Evolutionary conservation across 2,329 filamentous ascomycete species (phyloP), one percentile per base, ranked within the genome.

Genomic region (Madurella mycetomatis): DNA sequence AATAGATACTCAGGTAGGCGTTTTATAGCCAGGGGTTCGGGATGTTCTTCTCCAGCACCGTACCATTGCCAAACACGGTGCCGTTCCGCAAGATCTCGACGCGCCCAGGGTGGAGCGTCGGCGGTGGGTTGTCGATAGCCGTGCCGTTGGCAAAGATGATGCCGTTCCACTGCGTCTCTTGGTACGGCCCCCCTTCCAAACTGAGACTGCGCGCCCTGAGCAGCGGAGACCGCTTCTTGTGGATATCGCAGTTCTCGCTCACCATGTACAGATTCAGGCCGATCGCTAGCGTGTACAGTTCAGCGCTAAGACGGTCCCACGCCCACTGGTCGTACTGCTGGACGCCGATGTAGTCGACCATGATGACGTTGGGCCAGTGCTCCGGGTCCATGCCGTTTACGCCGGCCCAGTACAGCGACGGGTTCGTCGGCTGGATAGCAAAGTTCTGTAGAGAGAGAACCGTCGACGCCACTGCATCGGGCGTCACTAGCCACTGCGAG

Each of bases 341-440:
- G 0, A 68, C 58, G 16, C 69, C 67, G 4, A 69, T 61, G 54
- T 69, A 70, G 51, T 70, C 66, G 11, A 67, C 55, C 41, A 70
- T 39, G 2, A 68, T 17, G n/a, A 69, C 68, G 19, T 65, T 69
- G 1, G 67, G 68, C 60, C 64, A 70, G 32, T 53, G 54, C 34
- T 61, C 57, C 31, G 62, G 62, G 12, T 52, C 57, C 32, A 60
- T 62, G 19, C 49, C 52, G 34, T 59, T 56, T 30, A 60, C 60
- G 9, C 68, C 67, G 51, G 65, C 64, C 64, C 63, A 69, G 60
- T 71, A 72, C n/a, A 71, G 56, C 4, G 68, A 56, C 4, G 68
- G 69, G 51, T 71, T 70, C 15, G 66, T 67, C 11, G 65, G 62
- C 17, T 67, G 53, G 4, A 69, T 60, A n/a, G 65, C 69, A 34